Percentiles rank a stretch among this genome's conserved stretches.
Evolutionary conservation across 306 rosid species (phyloP).

Genomic region (Lithocarpus polystachyus): DNA sequence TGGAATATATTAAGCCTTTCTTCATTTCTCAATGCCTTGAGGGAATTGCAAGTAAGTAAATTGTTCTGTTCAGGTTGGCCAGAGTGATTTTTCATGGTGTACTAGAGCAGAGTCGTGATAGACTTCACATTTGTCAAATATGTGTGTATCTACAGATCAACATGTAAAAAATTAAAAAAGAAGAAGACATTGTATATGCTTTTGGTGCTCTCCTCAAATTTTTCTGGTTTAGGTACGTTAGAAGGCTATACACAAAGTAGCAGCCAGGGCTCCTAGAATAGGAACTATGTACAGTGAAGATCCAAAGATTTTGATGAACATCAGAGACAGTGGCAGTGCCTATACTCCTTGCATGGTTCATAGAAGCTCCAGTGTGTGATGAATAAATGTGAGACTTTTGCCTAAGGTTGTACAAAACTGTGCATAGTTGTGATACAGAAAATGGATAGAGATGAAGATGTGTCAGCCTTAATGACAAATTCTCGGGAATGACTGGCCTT

Average conservation of each 20-base stretch:
- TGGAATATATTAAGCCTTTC: too few species aligned
- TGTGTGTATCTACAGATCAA: conserved; percentile 9
- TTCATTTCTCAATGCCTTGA: too few species aligned
- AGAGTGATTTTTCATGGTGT: too few species aligned
- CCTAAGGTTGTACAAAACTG: too few species aligned
- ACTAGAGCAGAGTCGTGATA: too few species aligned
- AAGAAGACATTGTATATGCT: not conserved
- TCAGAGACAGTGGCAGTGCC: conserved; percentile 42
- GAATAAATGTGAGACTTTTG: too few species aligned
- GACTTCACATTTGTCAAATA: too few species aligned
- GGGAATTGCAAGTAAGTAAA: too few species aligned
- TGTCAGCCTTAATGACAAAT: not conserved
- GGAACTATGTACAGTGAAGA: conserved; percentile 18
- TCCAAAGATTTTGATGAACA: conserved; percentile 34
- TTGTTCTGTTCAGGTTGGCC: too few species aligned
- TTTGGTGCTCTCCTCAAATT: conserved; percentile 17
- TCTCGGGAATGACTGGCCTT: not conserved
- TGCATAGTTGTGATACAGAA: not conserved
- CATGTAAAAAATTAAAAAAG: not conserved
- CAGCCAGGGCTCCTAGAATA: conserved; percentile 36
- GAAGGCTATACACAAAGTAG: conserved; percentile 31
- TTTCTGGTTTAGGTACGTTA: conserved; percentile 22
- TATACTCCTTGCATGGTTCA: conserved; percentile 64
- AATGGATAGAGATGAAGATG: not conserved
- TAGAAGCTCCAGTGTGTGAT: conserved; percentile 39